phyloP scores from a whole-genome alignment of 2,329 filamentous ascomycete species.

The Sphaerulina vaccinii region DNA sequence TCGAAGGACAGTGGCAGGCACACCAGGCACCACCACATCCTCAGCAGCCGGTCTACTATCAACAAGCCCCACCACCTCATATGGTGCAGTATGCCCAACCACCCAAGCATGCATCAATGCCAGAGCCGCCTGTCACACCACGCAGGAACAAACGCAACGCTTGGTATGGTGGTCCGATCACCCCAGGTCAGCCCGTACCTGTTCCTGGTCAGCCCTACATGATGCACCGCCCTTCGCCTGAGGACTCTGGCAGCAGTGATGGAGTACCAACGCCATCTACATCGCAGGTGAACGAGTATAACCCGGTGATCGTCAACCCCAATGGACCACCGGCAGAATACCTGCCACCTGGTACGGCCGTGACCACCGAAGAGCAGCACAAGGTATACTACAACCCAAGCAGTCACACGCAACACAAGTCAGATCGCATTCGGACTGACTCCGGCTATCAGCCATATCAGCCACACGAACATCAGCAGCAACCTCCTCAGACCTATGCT shows the following conservation, averaged over 20 bases:
- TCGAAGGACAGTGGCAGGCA: constrained; percentile 32
- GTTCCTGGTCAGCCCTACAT: constrained; percentile 17
- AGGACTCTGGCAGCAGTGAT: constrained; percentile 57
- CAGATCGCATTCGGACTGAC: constrained; percentile 34
- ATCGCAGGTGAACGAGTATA: constrained; percentile 50
- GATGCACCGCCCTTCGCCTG: constrained; percentile 53
- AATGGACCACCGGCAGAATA: constrained; percentile 50
- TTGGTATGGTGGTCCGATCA: constrained; percentile 64
- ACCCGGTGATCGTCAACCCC: constrained; percentile 54
- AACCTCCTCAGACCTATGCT: constrained; percentile 33
- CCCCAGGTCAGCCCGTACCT: constrained; percentile 19
- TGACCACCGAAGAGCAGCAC: constrained; percentile 40
- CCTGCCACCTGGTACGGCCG: constrained; percentile 39
- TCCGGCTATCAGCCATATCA: constrained; percentile 37
- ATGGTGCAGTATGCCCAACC: constrained; percentile 33
- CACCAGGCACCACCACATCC: constrained; percentile 24
- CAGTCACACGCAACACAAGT: constrained; percentile 25
- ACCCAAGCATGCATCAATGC: constrained; percentile 39
- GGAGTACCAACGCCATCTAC: constrained; percentile 54
- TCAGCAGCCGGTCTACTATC: constrained; percentile 22
- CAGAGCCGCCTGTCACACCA: constrained; percentile 50
- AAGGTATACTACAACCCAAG: constrained; percentile 34
- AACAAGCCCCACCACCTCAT: constrained; percentile 20
- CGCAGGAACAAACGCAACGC: constrained; percentile 65
- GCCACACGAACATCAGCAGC: constrained; percentile 20